Evolutionary conservation across 768 basidiomycete species (phyloP), one percentile per base, ranked within the genome.

Genomic region (Peribolospora baueri): DNA sequence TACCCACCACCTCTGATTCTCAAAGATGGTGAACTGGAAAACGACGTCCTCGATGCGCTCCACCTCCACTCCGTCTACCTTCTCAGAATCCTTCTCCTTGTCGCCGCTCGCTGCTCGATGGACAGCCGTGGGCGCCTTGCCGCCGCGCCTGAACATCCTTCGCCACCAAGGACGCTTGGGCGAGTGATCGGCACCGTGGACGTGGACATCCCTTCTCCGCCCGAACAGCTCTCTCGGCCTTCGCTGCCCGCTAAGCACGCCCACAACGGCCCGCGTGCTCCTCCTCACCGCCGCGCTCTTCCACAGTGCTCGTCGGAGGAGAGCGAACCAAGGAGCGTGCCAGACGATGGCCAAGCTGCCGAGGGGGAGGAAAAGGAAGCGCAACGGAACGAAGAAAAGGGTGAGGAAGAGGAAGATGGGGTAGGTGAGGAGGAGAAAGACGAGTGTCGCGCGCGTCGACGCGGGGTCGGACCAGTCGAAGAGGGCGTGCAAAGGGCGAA

Each of bases 11-110:
- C 66, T 46, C 57, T 67, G 65, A 42, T 67, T 67, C 55, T 67
- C 65, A 54, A 63, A 63, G 5, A 65, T 58, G 25, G 62, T 64
- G 36, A 67, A 67, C 52, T 60, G 56, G 43, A 65, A 62, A 42
- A 84, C 68, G 11, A 85, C 71, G 43, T 70, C 65, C 11, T 68
- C 65, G 50, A 80, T 72, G 46, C 69, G 70, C 25, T 68, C 58
- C 7, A 73, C 75, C n/a, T 51, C 48, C 7, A 9, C 50, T 5
- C 5, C 5, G 38, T 37, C 52, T 9, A 2, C 37, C 46, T 54
- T 52, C n/a, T 6, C 42, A 1, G 25, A 41, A 36, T 38, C 48
- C 6, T 14, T 53, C 5, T 40, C 38, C 5, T 43, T 46, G 5
- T 39, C 43, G 25, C 25, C 25, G 25, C 25, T 25, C 25, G 25